Evolutionary conservation across 1,284 basidiomycete species (phyloP), one percentile per base, ranked within the genome.

Genomic region (Ceratobasidium sp.): DNA sequence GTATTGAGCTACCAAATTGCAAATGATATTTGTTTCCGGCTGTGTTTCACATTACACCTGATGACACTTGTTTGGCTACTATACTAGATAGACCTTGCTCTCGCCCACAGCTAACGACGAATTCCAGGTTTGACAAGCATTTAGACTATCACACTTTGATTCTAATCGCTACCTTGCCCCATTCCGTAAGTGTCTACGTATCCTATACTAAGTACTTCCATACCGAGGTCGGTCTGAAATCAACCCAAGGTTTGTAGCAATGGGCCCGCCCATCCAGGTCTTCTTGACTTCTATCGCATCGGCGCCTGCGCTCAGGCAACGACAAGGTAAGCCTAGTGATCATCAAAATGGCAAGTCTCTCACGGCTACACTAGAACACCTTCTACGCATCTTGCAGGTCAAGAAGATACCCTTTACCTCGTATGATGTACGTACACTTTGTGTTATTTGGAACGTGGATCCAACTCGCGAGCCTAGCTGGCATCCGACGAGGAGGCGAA

Each of bases 221-320:
- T 48, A 13, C 38, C 17, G 17, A 42, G 3, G 44, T 46, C 42
- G 62, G 42, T 65, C 62, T 65, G 62, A 65, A 65, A 28, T 59
- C n/a, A 44, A 42, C 23, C 52, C 1, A 17, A 65, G 44, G 20
- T 44, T 44, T 23, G 62, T 44, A 65, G 44, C 46, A 46, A 80
- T 80, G 80, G 66, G 79, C 6, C 94, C 93, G 12, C 94, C 93
- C 4, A 91, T 95, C 79, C 90, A 92, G 81, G 84, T 94, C 50
- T 94, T 93, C 83, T 87, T 94, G 74, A 95, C 94, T n/a, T 95
- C 94, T 12, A 95, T 95, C 79, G 92, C 91, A 4, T 93, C 92
- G 75, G 91, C 94, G 82, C 90, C 92, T 1, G 89, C 89, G 77
- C 87, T 95, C 61, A 77, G 78, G 56, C 75, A 69, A 44, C 90